These are phyloP conservation scores for Colletotrichum spaethianum DNA, from an alignment of 2,329 filamentous ascomycete species.

Conservation along the genomic window DNA sequence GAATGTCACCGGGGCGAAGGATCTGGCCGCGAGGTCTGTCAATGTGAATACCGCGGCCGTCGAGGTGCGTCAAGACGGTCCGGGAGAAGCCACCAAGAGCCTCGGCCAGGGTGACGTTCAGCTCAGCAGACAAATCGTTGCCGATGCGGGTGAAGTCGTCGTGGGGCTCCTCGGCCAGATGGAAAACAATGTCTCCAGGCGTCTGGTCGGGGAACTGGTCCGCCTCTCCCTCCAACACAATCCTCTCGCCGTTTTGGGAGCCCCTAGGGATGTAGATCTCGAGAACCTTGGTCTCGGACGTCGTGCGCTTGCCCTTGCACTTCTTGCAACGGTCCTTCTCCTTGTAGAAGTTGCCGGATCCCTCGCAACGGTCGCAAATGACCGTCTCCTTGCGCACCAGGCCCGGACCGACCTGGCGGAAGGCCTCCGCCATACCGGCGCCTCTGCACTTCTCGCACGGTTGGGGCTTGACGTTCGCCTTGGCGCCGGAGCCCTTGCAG, in stretches of 20 bases:
- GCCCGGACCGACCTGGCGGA: constrained; percentile 88
- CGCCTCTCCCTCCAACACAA: constrained; percentile 92
- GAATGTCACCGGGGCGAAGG: constrained; percentile 84
- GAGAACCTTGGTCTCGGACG: constrained; percentile 91
- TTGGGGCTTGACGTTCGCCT: constrained; percentile 89
- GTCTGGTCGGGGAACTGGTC: constrained; percentile 92
- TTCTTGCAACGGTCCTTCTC: constrained; percentile 99
- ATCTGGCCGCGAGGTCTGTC: constrained; percentile 86
- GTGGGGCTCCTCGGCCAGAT: constrained; percentile 85
- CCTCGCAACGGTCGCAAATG: constrained; percentile 86
- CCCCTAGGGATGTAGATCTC: constrained; percentile 97
- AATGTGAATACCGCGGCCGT: constrained; percentile 90
- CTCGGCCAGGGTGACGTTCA: constrained; percentile 87
- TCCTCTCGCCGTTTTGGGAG: constrained; percentile 87
- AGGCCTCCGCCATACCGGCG: constrained; percentile 80
- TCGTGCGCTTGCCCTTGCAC: constrained; percentile 93
- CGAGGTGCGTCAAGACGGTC: constrained; percentile 91
- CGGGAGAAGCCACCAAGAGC: constrained; percentile 91
- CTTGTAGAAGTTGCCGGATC: constrained; percentile 88
- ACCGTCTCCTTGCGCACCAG: constrained; percentile 86
- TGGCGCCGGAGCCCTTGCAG: constrained; percentile 92
- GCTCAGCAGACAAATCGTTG: constrained; percentile 84
- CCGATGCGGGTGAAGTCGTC: constrained; percentile 86
- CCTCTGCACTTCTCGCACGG: constrained; percentile 90
- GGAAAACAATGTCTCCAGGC: constrained; percentile 94